Conservation (phyloP, 352 stramenopile species). For the Pythium monospermum region DNA sequence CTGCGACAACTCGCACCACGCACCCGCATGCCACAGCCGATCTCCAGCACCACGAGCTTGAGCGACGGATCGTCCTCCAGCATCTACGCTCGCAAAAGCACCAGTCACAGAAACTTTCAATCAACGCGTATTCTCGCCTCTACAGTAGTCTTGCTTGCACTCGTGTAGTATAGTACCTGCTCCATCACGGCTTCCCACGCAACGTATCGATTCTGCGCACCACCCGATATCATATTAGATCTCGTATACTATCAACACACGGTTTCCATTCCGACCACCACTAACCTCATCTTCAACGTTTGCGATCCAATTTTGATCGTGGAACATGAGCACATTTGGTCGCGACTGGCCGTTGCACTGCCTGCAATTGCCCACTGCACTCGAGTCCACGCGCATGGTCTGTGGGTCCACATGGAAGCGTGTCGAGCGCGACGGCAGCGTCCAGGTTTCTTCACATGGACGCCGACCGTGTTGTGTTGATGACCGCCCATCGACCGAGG, state of each 20-base stretch:
- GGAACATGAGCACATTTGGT: slow-evolving; percentile 91
- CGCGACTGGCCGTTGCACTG: slow-evolving; percentile 60
- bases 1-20: background rate
- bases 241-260: background rate
- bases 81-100: slow-evolving; percentile 34
- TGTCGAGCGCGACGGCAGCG: slow-evolving; percentile 34
- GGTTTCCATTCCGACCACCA: background rate
- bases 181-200: slow-evolving; percentile 78
- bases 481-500: slow-evolving; percentile 26
- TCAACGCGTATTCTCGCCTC: too few species aligned
- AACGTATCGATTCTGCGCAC: slow-evolving; percentile 55
- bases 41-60: slow-evolving; percentile 75
- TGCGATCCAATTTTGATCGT: slow-evolving; percentile 79
- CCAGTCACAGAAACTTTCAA: background rate
- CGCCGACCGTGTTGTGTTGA: too few species aligned
- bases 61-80: slow-evolving; percentile 52
- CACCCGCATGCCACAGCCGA: slow-evolving; percentile 74
- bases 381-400: slow-evolving; percentile 60
- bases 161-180: slow-evolving; percentile 33
- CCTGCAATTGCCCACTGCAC: slow-evolving; percentile 32
- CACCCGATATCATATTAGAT: background rate
- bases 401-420: slow-evolving; percentile 57
- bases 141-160: too few species aligned
- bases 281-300: slow-evolving; percentile 63
- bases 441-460: slow-evolving; percentile 51